Evolutionary conservation across 108 stramenopile species (phyloP).

Genomic region (Cylindrotheca fusiformis): DNA sequence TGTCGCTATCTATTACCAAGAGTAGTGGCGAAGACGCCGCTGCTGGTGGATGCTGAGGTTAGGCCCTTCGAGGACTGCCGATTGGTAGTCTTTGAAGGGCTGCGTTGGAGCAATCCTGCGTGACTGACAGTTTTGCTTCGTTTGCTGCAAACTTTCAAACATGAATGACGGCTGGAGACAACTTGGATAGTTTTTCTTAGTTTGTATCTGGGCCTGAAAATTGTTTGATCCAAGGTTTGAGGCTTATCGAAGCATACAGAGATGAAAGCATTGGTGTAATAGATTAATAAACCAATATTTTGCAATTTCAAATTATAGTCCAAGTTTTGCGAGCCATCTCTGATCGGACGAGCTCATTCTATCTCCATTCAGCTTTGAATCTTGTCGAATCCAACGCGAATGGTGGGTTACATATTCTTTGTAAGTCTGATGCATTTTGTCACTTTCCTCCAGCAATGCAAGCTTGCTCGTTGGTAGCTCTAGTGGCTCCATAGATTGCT

Average conservation of each 20-base stretch:
- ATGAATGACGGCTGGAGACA: conserved; percentile 25
- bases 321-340: too few species aligned
- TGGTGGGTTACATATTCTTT: conserved; percentile 59
- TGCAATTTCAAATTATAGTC: too few species aligned
- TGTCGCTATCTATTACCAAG: conserved; percentile 82
- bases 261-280: too few species aligned
- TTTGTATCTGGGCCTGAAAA: conserved; percentile 5
- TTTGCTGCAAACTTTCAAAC: conserved; percentile 1
- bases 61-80: conserved; percentile 82
- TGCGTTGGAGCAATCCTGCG: conserved; percentile 32
- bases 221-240: too few species aligned
- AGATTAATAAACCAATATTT: too few species aligned
- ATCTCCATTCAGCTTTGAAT: too few species aligned
- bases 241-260: too few species aligned
- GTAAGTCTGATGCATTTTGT: conserved; percentile 24
- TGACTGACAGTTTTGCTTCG: neutral
- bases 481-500: neutral
- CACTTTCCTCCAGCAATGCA: conserved; percentile 1
- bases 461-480: conserved; percentile 15
- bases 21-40: conserved; percentile 87
- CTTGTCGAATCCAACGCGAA: conserved; percentile 46
- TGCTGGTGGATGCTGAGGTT: conserved; percentile 97
- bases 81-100: conserved; percentile 26
- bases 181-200: neutral
- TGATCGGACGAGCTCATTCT: too few species aligned